Percentiles rank a stretch among this genome's conserved stretches.
Evolutionary conservation across 352 stramenopile species (phyloP).

Genomic region (Phytopythium mirpurense): DNA sequence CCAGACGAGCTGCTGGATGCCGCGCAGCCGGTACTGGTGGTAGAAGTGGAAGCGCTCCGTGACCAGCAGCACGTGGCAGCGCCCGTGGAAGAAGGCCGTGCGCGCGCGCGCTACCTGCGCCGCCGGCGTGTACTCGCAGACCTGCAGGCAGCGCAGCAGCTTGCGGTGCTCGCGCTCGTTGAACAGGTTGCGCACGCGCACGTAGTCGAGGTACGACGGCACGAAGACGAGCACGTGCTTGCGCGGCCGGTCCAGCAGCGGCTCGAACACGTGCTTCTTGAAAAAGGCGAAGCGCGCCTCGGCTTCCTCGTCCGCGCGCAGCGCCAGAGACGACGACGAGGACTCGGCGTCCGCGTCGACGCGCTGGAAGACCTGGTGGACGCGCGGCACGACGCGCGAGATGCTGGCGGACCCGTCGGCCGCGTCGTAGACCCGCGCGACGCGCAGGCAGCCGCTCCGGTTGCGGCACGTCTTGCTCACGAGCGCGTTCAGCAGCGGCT

Average conservation of each 20-base stretch:
- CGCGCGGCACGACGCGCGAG: conserved; percentile 53
- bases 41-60: conserved; percentile 87
- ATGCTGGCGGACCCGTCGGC: conserved; percentile 47
- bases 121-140: conserved; percentile 72
- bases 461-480: conserved; percentile 61
- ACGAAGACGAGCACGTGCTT: conserved; percentile 80
- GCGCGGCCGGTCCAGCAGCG: conserved; percentile 55
- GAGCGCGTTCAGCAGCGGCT: conserved; percentile 55
- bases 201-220: conserved; percentile 83
- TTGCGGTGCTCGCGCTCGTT: conserved; percentile 68
- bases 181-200: conserved; percentile 84
- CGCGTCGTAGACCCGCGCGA: conserved; percentile 46
- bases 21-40: conserved; percentile 78
- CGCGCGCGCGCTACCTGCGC: conserved; percentile 62
- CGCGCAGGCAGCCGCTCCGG: conserved; percentile 42
- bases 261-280: conserved; percentile 69
- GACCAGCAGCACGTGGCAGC: conserved; percentile 74
- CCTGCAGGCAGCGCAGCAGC: conserved; percentile 59
- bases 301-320: conserved; percentile 38
- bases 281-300: conserved; percentile 77
- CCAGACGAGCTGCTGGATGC: conserved; percentile 73
- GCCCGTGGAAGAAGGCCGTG: conserved; percentile 71
- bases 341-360: conserved; percentile 46
- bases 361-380: conserved; percentile 83
- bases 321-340: not conserved